Evolutionary conservation across 768 basidiomycete species (phyloP), one percentile per base, ranked within the genome.

Genomic region (Trichaptum fuscoviolaceum): DNA sequence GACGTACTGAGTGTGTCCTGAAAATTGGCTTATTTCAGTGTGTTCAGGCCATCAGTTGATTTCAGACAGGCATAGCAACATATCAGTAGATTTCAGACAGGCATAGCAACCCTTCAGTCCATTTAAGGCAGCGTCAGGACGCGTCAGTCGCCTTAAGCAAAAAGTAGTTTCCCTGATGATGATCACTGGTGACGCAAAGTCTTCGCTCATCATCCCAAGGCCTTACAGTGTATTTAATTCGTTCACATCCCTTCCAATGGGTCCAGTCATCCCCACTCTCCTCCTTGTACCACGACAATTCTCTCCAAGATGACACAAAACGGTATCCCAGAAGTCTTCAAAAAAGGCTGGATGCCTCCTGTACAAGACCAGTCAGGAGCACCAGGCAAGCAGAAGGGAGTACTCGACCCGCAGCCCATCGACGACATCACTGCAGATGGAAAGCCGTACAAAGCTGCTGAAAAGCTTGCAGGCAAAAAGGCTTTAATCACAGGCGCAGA

Each of bases 401-500:
- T 74, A 52, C 72, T 78, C 62, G 65, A 77, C 63, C 77, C 78
- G 5, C 65, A 68, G n/a, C 77, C 78, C 8, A 65, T 78, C 67
- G 78, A 81, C 74, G 80, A 82, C 66, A 67, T 80, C 64, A 75
- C 79, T 57, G 76, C 79, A 2, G 81, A 83, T 69, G 82, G 82
- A 1, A 76, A 75, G 52, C 78, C 76, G 12, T 83, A 84, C 75
- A 80, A 80, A 72, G 69, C 79, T 18, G 75, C 79, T 0, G 80
- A 78, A 58, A 83, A 84, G 75, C 75, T 85, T 36, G 72, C 79
- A 63, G 83, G 81, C 15, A 81, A 81, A 73, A 80, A 77, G 65
- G 78, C 80, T 0, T 72, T 86, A 70, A 77, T 85, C 64, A 85
- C 83, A 1, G 84, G 84, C 35, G 82, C 77, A 25, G 84, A 85